Percentiles rank a stretch among this genome's conserved stretches.
Evolutionary conservation across 192 early-diverging fungal genomes (phyloP).

Genomic region (Cetraspora pellucida): DNA sequence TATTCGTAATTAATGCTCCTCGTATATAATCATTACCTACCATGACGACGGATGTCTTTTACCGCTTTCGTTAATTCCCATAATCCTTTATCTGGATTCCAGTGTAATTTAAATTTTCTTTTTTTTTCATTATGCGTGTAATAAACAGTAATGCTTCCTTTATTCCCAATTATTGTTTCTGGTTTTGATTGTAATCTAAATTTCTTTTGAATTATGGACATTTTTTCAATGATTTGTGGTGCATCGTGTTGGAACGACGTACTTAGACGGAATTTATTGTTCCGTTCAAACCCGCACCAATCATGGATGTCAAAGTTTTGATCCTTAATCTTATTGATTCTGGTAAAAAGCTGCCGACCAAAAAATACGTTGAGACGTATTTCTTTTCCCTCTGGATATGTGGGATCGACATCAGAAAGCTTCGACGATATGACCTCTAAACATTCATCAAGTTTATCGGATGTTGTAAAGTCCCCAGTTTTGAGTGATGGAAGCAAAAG

Average conservation of each 20-base stretch:
- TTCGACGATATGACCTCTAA: background rate
- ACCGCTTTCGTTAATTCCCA: conserved; percentile 16
- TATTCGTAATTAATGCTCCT: too few relatives aligned
- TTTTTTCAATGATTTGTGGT: conserved; percentile 10
- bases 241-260: conserved; percentile 19
- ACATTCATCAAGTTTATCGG: conserved; percentile 8
- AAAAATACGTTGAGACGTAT: conserved; percentile 17
- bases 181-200: conserved; percentile 2
- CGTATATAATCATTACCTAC: background rate
- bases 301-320: background rate
- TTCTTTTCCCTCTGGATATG: background rate
- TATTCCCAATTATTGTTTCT: background rate
- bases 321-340: background rate
- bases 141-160: conserved; percentile 19
- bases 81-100: background rate
- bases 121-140: background rate
- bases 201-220: background rate
- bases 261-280: too few relatives aligned
- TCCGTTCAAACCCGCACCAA: background rate
- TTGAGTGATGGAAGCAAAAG: background rate
- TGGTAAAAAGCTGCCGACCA: background rate
- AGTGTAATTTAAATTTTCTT: conserved; percentile 26
- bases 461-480: background rate
- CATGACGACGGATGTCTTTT: background rate
- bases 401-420: conserved; percentile 14